Evolutionary conservation across 148 eudicot genomes (phyloP), one percentile per base, ranked within the genome.

Genomic region (Rhododendron mucronatum): DNA sequence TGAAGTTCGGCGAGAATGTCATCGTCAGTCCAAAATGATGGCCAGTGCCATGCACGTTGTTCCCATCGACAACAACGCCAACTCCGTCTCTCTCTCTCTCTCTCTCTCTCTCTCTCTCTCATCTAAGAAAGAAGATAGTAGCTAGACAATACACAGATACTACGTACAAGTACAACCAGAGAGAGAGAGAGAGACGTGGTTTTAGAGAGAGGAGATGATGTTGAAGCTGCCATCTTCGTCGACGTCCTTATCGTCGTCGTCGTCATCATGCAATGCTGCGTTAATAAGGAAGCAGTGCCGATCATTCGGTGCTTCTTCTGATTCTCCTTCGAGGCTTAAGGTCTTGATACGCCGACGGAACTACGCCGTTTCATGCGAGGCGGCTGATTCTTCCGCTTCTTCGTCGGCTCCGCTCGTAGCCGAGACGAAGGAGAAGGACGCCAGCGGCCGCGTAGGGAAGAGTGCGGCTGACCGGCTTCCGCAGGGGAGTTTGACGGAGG

Each of bases 401-500:
- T 78, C 33, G 47, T 44, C 28, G 86, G 84, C 88, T 9, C 71
- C 79, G 11, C 87, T 91, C 77, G 57, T 86, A 75, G n/a, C 79
- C 47, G n/a, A 75, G 23, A 8, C 4, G 47, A 35, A 18, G 78
- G 11, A 16, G 23, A 33, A 18, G 78, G 78, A 15, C 41, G 5
- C 20, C 21, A 7, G 2, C 15, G 23, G 78, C 7, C 8, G 44
- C 84, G 4, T 88, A 88, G 8, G 16, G 84, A 74, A 73, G 53
- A 88, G 87, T 51, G 84, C 89, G 48, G 99, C 93, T 8, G 96
- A 94, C 78, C 88, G 85, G 88, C 85, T 96, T 33, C 82, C 97
- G 87, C 71, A 90, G 74, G 99, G 98, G 48, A 92, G 94, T 74
- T 92, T 96, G 92, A 85, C 92, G 55, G 96, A 93, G 65, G 94